Percentiles rank a stretch among this genome's conserved stretches.
These are phyloP conservation scores for Actinomortierella wolfii DNA, from an alignment of 371 early-diverging fungal genomes.

Conservation along the genomic window DNA sequence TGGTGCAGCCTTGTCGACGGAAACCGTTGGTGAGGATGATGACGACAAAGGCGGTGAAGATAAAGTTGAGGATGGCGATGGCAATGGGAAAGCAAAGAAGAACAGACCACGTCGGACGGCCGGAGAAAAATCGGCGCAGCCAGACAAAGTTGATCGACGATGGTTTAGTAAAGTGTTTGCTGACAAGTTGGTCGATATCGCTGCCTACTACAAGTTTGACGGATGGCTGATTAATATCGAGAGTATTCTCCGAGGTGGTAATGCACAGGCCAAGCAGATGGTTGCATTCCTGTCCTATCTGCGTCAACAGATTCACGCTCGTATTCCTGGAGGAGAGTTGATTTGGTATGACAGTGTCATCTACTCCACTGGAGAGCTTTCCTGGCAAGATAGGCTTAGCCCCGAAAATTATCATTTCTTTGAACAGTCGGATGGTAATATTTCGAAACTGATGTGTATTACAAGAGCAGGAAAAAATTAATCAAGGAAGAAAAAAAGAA, in stretches of 20 bases:
- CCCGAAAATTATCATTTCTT: constrained; percentile 54
- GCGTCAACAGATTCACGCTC: constrained; percentile 49
- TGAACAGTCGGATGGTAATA: constrained; percentile 58
- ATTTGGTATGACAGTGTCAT: constrained; percentile 57
- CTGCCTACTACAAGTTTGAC: constrained; percentile 67
- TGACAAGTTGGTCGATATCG: constrained; percentile 64
- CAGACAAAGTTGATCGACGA: constrained; percentile 29
- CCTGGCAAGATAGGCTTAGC: constrained; percentile 65
- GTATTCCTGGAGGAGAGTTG: constrained; percentile 54
- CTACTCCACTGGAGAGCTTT: constrained; percentile 35
- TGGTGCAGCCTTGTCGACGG: not conserved
- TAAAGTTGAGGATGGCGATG: too few relatives aligned
- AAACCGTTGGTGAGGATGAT: not conserved
- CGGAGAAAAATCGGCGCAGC: too few relatives aligned
- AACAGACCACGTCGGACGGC: too few relatives aligned
- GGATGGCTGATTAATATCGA: constrained; percentile 76
- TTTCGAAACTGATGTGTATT: too few relatives aligned
- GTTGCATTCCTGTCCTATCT: constrained; percentile 54
- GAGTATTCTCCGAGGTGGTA: constrained; percentile 48
- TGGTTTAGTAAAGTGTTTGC: constrained; percentile 51
- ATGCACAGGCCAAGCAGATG: constrained; percentile 34
- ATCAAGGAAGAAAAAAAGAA: too few relatives aligned
- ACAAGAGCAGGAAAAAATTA: too few relatives aligned
- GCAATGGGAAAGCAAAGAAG: constrained; percentile 13
- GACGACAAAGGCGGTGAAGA: constrained; percentile 6